Conservation (phyloP, 2,329 filamentous ascomycete genomes). For the Epichloe gansuensis region DNA sequence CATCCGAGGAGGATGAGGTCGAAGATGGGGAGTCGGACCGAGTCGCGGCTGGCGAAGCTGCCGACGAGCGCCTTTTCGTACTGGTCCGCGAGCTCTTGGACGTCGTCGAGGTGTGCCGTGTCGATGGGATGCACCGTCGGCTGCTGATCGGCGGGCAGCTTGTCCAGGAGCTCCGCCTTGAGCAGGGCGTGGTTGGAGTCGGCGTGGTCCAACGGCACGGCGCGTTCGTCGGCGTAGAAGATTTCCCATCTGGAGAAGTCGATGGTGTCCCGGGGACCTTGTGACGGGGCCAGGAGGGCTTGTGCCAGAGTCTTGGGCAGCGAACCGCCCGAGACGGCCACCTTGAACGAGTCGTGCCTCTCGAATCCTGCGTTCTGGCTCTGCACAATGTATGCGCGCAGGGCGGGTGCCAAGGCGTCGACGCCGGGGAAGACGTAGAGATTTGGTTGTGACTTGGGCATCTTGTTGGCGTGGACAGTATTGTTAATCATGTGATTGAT, state of each 20-base stretch:
- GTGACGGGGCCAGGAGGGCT: slow-evolving; percentile 53
- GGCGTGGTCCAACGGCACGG: slow-evolving; percentile 77
- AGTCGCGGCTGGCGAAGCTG: slow-evolving; percentile 83
- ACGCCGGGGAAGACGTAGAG: slow-evolving; percentile 69
- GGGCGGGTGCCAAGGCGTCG: slow-evolving; percentile 57
- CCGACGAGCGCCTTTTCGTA: slow-evolving; percentile 83
- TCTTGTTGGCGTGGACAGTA: slow-evolving; percentile 13
- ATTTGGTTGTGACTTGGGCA: slow-evolving; percentile 46
- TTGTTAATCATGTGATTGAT: no score
- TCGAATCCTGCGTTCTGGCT: slow-evolving; percentile 67
- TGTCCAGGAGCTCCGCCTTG: slow-evolving; percentile 77
- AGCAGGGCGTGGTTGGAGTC: slow-evolving; percentile 91
- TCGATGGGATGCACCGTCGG: slow-evolving; percentile 76
- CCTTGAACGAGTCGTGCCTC: slow-evolving; percentile 76
- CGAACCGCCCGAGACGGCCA: slow-evolving; percentile 88
- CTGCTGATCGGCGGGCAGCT: slow-evolving; percentile 56
- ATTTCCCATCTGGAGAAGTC: slow-evolving; percentile 88
- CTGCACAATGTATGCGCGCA: slow-evolving; percentile 72
- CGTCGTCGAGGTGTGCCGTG: slow-evolving; percentile 49
- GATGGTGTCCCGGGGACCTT: slow-evolving; percentile 45
- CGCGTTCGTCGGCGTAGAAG: slow-evolving; percentile 96
- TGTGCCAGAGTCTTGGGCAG: slow-evolving; percentile 78
- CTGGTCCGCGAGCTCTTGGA: slow-evolving; percentile 82
- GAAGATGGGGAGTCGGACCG: slow-evolving; percentile 87
- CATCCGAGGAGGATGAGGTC: slow-evolving; percentile 88